phyloP scores from a whole-genome alignment of 2,329 filamentous ascomycete species.

The Calonectria hongkongensis region DNA sequence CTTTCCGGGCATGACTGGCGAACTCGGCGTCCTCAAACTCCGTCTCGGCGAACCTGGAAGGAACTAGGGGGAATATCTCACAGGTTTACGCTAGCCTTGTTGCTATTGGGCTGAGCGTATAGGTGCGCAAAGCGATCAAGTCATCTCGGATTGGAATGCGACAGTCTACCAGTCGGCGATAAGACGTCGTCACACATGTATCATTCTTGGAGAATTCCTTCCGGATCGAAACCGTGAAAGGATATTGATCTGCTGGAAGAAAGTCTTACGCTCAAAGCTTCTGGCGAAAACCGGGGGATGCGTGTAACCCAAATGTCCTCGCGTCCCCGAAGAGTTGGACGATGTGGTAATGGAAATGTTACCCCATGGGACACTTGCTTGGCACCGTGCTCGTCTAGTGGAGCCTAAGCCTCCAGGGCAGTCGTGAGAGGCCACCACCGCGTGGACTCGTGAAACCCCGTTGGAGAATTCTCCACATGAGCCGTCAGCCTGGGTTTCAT shows the following conservation, averaged over 20 bases:
- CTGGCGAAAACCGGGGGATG: background rate
- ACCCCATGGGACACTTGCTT: conserved; percentile 20
- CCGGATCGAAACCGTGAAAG: too few species aligned
- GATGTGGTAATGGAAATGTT: conserved; percentile 19
- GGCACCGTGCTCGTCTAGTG: conserved; percentile 2
- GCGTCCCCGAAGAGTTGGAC: background rate
- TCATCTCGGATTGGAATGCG: background rate
- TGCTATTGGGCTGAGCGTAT: background rate
- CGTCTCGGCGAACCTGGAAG: background rate
- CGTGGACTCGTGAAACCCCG: background rate
- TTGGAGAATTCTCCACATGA: conserved; percentile 22
- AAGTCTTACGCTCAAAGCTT: background rate
- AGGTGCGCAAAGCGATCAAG: background rate
- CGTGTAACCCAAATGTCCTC: background rate
- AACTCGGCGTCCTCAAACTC: background rate
- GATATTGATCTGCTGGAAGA: background rate
- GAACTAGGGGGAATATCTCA: background rate
- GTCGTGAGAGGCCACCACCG: conserved; percentile 2
- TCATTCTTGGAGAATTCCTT: too few species aligned
- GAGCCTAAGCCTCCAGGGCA: background rate
- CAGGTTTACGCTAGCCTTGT: background rate
- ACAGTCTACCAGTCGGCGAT: background rate
- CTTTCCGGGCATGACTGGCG: background rate
- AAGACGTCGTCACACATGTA: background rate
- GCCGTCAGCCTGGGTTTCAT: conserved; percentile 9